Conservation (phyloP, 2,329 filamentous ascomycete genomes). For the Apiospora marii region DNA sequence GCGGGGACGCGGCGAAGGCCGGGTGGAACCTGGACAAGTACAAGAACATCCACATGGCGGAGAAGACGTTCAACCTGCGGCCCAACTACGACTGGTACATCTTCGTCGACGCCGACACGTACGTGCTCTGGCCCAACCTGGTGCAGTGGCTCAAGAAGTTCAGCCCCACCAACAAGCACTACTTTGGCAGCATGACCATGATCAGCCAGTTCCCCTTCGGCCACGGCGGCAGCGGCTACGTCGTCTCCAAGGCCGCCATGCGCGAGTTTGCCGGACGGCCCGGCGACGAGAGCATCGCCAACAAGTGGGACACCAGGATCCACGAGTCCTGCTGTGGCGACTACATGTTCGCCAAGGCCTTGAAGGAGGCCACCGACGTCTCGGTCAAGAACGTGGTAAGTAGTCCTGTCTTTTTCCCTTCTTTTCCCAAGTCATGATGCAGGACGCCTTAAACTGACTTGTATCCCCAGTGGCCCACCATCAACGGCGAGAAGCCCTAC, state of each 20-base stretch:
- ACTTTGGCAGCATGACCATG: slow-evolving; percentile 59
- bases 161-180: slow-evolving; percentile 52
- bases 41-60: slow-evolving; percentile 67
- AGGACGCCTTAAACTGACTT: slow-evolving; percentile 44
- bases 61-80: slow-evolving; percentile 58
- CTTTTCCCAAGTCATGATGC: slow-evolving; percentile 51
- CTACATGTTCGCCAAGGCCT: slow-evolving; percentile 55
- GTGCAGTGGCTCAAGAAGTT: slow-evolving; percentile 55
- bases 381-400: slow-evolving; percentile 46
- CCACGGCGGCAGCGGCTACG: slow-evolving; percentile 64
- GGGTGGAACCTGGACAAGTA: slow-evolving; percentile 68
- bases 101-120: slow-evolving; percentile 66
- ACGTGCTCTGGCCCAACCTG: slow-evolving; percentile 62
- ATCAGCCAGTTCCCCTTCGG: slow-evolving; percentile 54
- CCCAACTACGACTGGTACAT: slow-evolving; percentile 66
- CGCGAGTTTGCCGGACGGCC: slow-evolving; percentile 49
- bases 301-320: slow-evolving; percentile 53
- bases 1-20: slow-evolving; percentile 38
- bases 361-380: slow-evolving; percentile 36
- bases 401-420: slow-evolving; percentile 47
- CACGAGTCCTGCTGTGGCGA: slow-evolving; percentile 57
- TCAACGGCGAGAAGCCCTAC: slow-evolving; percentile 63
- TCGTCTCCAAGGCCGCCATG: slow-evolving; percentile 61
- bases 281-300: slow-evolving; percentile 52
- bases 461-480: slow-evolving; percentile 54